Base-by-base conservation (phyloP, 140 eudicot species). In the Oenanthe javanica region DNA sequence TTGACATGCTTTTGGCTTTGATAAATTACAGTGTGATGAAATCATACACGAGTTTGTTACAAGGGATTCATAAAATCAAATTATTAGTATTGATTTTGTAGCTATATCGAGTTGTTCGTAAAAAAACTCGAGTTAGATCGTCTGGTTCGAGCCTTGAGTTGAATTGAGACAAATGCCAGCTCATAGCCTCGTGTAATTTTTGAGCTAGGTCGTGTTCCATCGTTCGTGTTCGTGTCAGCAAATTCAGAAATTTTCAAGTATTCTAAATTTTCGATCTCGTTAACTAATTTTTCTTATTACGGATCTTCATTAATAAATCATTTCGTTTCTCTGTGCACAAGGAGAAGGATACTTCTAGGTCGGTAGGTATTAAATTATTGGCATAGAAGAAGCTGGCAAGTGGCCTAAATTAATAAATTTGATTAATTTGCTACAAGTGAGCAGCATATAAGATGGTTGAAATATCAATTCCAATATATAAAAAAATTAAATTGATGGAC, bases 1-100 rank as follows among this genome's bases (percentile, higher is more conserved):
- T 75, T 46, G 75, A 38, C 47, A 70, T 12, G 76, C 76, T 71
- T 42, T 71, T 71, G 76, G 23, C 45, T 71, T 40, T 71, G 40
- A 1, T 18, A 21, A 59, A 21, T 59, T 21, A 59, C 31, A 21
- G 1, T 31, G 36, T 31, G 36, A 31, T 69, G 74, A 6, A 13
- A 38, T 31, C 48, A 71, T 36, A 12, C 21, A 11, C 10, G 15
- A 27, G 38, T 66, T 66, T 27, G 19, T 11, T 16, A 25, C 38
- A 61, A 18, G 12, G 40, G 40, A 14, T 52, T 4, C 59, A 59
- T 21, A 2, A 59, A 19, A 36, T 36, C 40, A 36, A 36, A 36
- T 36, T 36, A 36, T 36, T 36, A 36, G 40, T 36, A 36, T 36
- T 4, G 27, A 51, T 59, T 59, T 16, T 59, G 67, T 59, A 59